These are phyloP conservation scores for Kodamaea leandrae DNA, from an alignment of 805 yeast genomes.

Conservation along the genomic window DNA sequence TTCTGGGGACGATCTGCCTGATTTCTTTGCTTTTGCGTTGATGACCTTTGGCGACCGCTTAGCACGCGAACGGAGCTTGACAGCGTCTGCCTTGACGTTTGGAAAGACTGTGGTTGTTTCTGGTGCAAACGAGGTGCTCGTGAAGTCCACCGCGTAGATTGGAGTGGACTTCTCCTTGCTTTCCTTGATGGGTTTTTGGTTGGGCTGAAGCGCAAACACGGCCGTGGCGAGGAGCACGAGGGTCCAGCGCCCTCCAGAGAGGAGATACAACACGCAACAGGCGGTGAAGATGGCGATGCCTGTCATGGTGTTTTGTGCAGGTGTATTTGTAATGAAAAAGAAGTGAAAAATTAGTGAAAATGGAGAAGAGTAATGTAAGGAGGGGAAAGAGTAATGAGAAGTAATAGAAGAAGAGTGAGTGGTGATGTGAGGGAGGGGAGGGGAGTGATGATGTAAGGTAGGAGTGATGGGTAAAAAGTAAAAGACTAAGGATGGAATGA, in stretches of 20 bases:
- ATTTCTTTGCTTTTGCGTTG: conserved; percentile 23
- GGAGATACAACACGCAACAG: conserved; percentile 29
- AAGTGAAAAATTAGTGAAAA: neutral
- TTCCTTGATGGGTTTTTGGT: no score
- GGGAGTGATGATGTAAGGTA: no score
- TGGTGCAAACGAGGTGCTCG: conserved; percentile 32
- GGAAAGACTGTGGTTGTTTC: conserved; percentile 20
- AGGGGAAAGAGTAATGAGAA: neutral
- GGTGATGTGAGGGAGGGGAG: no score
- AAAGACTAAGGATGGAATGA: no score
- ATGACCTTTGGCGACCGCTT: conserved; percentile 43
- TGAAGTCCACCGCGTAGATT: conserved; percentile 43
- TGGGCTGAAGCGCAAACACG: no score
- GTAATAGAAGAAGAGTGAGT: no score
- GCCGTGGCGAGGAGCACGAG: conserved; percentile 17
- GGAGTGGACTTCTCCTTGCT: conserved; percentile 9
- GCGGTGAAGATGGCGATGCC: conserved; percentile 14
- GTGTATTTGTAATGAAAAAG: conserved; percentile 4
- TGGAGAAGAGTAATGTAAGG: neutral
- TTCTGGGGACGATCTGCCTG: conserved; percentile 34
- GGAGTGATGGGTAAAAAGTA: no score
- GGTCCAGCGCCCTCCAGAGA: conserved; percentile 45
- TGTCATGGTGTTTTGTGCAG: conserved; percentile 4
- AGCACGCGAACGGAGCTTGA: conserved; percentile 17
- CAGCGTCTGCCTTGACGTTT: conserved; percentile 10